Conservation (phyloP, 805 yeast genomes). For the Hanseniaspora occidentalis region DNA sequence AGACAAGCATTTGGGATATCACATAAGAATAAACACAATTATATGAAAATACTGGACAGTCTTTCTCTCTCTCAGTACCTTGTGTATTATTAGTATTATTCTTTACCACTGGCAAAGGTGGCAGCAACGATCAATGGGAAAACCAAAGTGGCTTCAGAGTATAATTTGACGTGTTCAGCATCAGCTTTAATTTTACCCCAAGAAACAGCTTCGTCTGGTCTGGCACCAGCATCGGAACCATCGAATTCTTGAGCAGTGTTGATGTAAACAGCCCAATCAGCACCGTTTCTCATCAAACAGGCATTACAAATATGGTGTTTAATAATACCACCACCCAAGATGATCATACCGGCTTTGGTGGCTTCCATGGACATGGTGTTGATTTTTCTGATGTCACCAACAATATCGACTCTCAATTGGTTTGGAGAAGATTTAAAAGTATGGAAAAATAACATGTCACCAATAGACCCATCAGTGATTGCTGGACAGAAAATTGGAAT, state of each 20-base stretch:
- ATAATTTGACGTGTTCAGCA: conserved; percentile 83
- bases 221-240: conserved; percentile 98
- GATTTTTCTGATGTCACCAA: conserved; percentile 82
- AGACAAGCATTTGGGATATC: no score
- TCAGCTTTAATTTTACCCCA: conserved; percentile 99
- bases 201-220: conserved; percentile 97
- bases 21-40: no score
- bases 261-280: conserved; percentile 93
- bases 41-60: no score
- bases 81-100: no score
- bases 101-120: conserved; percentile 64
- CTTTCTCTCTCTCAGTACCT: no score
- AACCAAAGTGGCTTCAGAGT: conserved; percentile 89
- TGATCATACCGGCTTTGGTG: conserved; percentile 85
- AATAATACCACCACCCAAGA: conserved; percentile 91
- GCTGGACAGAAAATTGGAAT: conserved; percentile 98
- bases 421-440: conserved; percentile 90
- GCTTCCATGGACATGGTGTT: conserved; percentile 95
- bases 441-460: conserved; percentile 98
- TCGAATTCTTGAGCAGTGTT: conserved; percentile 98
- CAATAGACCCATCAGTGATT: conserved; percentile 94
- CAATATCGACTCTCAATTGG: conserved; percentile 83
- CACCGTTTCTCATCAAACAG: conserved; percentile 98
- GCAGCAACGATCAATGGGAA: conserved; percentile 97
- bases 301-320: conserved; percentile 98